Percentiles rank a stretch among this genome's conserved stretches.
Evolutionary conservation across 129 eudicot genomes (phyloP).

Genomic region (Chrysanthemum lavandulifolium): DNA sequence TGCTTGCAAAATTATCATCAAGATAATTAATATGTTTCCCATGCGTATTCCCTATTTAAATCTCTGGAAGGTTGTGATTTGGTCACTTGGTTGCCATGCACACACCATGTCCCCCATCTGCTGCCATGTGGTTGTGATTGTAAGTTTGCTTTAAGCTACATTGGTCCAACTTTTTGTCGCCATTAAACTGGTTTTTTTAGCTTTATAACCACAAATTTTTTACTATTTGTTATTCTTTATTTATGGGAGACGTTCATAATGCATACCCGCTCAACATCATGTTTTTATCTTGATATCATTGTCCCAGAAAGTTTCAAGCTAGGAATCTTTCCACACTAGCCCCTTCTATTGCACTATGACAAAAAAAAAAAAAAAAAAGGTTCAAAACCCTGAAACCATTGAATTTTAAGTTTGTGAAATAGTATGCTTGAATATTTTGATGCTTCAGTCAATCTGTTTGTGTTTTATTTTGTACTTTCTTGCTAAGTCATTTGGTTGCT

Average conservation of each 20-base stretch:
- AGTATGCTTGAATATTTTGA: background rate
- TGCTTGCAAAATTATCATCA: too few relatives aligned
- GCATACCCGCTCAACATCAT: background rate
- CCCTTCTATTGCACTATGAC: background rate
- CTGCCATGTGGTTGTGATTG: too few relatives aligned
- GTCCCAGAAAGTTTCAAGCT: background rate
- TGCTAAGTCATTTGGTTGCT: background rate
- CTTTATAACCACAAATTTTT: background rate
- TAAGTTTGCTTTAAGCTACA: too few relatives aligned
- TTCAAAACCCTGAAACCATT: too few relatives aligned
- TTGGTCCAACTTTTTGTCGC: background rate
- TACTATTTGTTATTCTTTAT: background rate
- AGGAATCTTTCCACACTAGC: background rate
- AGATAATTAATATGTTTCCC: too few relatives aligned
- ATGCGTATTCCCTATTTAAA: too few relatives aligned
- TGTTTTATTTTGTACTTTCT: slow-evolving; percentile 7
- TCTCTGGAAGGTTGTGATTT: too few relatives aligned
- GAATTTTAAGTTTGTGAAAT: too few relatives aligned
- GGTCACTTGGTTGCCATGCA: too few relatives aligned
- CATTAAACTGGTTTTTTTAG: background rate
- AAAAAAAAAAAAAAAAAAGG: too few relatives aligned
- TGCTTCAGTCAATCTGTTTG: background rate
- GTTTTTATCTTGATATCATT: background rate
- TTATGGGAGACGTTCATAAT: background rate
- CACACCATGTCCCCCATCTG: too few relatives aligned